These are phyloP conservation scores for Neurospora pannonica DNA, from an alignment of 495 filamentous ascomycete species.

Conservation along the genomic window DNA sequence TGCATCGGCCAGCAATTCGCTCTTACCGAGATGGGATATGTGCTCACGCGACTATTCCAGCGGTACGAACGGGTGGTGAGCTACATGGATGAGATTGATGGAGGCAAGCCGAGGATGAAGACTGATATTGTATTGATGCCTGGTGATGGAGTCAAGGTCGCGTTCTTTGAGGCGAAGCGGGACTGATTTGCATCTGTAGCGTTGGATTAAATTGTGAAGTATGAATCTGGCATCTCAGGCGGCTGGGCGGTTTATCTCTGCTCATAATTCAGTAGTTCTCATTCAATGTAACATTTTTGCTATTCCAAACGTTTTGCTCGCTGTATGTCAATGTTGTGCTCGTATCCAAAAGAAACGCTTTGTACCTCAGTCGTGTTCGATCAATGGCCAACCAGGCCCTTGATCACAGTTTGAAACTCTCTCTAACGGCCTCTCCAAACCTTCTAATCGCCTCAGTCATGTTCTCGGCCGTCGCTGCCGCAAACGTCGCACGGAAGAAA, in stretches of 20 bases:
- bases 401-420: constrained; percentile 45
- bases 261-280: background rate
- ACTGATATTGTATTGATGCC: constrained; percentile 61
- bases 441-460: constrained; percentile 72
- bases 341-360: background rate
- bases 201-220: background rate
- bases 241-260: background rate
- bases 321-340: background rate
- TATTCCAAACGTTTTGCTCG: background rate
- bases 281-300: background rate
- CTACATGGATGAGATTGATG: constrained; percentile 40
- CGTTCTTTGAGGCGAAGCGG: constrained; percentile 40
- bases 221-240: background rate
- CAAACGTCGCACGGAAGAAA: constrained; percentile 87
- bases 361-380: background rate
- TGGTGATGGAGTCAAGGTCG: constrained; percentile 49
- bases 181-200: background rate
- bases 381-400: background rate
- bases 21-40: constrained; percentile 74
- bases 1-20: constrained; percentile 81
- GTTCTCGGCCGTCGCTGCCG: constrained; percentile 62
- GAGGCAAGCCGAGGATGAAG: constrained; percentile 44
- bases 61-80: constrained; percentile 49
- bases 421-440: constrained; percentile 60
- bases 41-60: constrained; percentile 63